Evolutionary conservation across 1,284 basidiomycete species (phyloP).

Genomic region (Trichosporon coremiiforme): DNA sequence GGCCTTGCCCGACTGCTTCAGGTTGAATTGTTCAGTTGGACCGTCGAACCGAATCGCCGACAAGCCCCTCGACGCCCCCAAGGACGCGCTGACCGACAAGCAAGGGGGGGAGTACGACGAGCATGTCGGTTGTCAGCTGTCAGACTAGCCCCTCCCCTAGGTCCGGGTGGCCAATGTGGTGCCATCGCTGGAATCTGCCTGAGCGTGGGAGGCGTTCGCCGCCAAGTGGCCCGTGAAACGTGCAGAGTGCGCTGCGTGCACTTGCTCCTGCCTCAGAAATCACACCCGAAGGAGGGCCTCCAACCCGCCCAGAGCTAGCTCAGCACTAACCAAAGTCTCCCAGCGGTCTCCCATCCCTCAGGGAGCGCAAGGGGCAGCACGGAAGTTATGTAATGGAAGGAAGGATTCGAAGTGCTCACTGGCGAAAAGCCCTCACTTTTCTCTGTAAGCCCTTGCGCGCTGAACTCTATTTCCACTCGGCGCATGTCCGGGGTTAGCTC

Average conservation of each 20-base stretch:
- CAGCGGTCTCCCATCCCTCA: neutral
- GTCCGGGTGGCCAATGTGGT: slow-evolving; percentile 3
- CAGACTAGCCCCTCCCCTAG: neutral
- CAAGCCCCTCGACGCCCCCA: neutral
- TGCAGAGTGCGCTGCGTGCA: neutral
- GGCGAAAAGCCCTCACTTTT: neutral
- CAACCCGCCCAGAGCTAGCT: neutral
- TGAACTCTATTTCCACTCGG: neutral
- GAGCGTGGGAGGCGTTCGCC: neutral
- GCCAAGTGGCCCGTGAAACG: slow-evolving; percentile 1
- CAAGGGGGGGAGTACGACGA: slow-evolving; percentile 5
- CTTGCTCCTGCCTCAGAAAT: slow-evolving; percentile 6
- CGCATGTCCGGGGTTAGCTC: neutral
- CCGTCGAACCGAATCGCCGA: neutral
- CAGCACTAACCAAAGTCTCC: neutral
- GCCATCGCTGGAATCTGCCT: neutral
- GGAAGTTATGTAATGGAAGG: slow-evolving; percentile 8
- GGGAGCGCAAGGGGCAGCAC: neutral
- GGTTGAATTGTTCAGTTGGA: neutral
- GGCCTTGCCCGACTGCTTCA: slow-evolving; percentile 9
- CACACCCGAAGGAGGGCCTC: neutral
- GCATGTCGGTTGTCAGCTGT: neutral
- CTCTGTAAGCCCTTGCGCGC: neutral
- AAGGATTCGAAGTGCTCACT: neutral
- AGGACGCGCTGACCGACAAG: neutral